Evolutionary conservation across 306 rosid genomes (phyloP), one percentile per base, ranked within the genome.

Genomic region (Quercus variabilis): DNA sequence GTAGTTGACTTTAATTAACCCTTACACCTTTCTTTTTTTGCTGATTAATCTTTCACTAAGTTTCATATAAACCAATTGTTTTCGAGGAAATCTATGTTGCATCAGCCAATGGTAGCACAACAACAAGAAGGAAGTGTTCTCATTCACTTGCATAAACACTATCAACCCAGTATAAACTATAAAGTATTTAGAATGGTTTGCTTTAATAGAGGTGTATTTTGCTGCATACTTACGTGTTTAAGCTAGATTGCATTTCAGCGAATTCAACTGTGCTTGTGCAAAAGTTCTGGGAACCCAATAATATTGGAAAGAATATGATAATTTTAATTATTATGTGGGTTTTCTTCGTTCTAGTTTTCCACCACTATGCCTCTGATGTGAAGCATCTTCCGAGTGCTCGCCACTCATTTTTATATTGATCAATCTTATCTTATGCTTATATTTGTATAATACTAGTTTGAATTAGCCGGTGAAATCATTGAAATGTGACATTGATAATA

Each of bases 391-490:
- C 57, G 67, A 15, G 79, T 71, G 76, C 41, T 80, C 68, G 21
- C 81, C 88, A 78, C 76, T 82, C 28, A 26, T 55, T 75, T 81
- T 78, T 65, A 74, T 71, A 75, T 75, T 68, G 28, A 0, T 52
- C 55, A 55, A 49, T 12, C 54, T 49, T 71, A 68, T 62, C 54
- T 41, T 0, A 38, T 38, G 11, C 46, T 38, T 38, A 38, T 56
- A 72, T 4, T 52, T 28, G 23, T 28, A 38, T 31, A 79, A 59
- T 18, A 58, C 5, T 33, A 58, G 55, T 69, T 74, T 59, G 69
- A 18, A 56, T 76, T 19, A 84, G 76, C 41, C 43, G 70, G 41
- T 56, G 56, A 74, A 74, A 76, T 73, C 43, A 74, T 51, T 56
- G 56, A 74, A 74, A 76, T 73, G 73, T 31, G 78, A 62, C 71